These are phyloP conservation scores for Podospora sp. DNA, from an alignment of 495 filamentous ascomycete genomes.

Conservation along the genomic window DNA sequence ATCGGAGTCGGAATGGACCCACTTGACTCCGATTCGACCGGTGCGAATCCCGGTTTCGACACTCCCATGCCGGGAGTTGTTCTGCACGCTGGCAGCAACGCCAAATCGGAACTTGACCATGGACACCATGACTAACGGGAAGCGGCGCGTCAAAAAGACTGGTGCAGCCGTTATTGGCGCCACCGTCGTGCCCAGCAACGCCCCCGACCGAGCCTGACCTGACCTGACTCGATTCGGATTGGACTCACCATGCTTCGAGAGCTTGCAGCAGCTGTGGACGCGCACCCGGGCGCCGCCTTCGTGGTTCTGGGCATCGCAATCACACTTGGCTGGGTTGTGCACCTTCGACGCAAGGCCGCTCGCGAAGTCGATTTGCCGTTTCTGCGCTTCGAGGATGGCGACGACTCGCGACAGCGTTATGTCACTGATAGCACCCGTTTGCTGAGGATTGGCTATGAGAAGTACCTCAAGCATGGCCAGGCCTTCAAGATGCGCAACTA, in stretches of 20 bases:
- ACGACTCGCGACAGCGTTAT: conserved; percentile 17
- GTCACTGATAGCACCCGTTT: conserved; percentile 11
- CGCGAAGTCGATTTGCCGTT: conserved; percentile 8
- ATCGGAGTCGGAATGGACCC: conserved; percentile 16
- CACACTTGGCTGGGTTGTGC: not conserved
- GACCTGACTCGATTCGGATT: not conserved
- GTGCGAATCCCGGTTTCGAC: not conserved
- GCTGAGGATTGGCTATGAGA: conserved; percentile 10
- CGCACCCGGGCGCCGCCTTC: not conserved
- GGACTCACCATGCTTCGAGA: not conserved
- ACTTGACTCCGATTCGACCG: conserved; percentile 15
- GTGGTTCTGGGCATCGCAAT: not conserved
- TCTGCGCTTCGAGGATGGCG: conserved; percentile 16
- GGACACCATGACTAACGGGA: not conserved
- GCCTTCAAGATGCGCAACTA: conserved; percentile 21
- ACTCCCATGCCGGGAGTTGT: not conserved
- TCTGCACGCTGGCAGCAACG: not conserved
- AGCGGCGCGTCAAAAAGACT: conserved; percentile 3
- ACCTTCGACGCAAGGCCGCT: not conserved
- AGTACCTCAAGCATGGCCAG: conserved; percentile 18
- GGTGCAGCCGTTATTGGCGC: not conserved
- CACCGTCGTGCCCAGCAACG: not conserved
- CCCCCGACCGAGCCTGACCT: not conserved
- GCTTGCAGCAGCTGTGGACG: not conserved
- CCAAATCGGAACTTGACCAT: not conserved